Percentiles rank a stretch among this genome's conserved stretches.
phyloP scores from a whole-genome alignment of 1,284 basidiomycete species.

The Omphalotus olearius region DNA sequence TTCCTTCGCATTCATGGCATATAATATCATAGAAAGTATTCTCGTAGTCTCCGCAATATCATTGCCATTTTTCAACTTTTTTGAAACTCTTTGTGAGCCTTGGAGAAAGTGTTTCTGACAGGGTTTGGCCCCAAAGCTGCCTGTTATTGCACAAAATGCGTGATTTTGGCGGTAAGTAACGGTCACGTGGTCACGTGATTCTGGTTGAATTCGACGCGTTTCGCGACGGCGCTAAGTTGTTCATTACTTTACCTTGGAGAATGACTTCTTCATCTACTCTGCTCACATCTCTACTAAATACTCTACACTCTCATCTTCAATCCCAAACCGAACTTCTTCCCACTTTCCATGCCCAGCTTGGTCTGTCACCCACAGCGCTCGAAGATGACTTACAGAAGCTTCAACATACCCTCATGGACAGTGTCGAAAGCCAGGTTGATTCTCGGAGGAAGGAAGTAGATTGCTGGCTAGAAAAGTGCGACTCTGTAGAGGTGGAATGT shows the following conservation, averaged over 20 bases:
- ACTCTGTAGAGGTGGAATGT: conserved; percentile 58
- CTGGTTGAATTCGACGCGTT: no score
- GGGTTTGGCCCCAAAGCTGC: no score
- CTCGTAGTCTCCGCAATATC: no score
- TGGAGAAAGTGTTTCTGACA: no score
- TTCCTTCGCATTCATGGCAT: no score
- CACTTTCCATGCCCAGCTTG: conserved; percentile 67
- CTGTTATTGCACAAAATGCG: no score
- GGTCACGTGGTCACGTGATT: no score
- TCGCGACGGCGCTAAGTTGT: no score
- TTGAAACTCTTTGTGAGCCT: no score
- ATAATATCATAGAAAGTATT: no score
- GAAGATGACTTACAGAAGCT: conserved; percentile 68
- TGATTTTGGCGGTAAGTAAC: no score
- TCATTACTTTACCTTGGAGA: not conserved
- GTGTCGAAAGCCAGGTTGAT: conserved; percentile 68
- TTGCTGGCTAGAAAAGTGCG: conserved; percentile 63
- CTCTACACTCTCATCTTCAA: conserved; percentile 73
- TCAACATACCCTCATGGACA: conserved; percentile 62
- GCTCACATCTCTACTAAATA: conserved; percentile 66
- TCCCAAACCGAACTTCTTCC: conserved; percentile 73
- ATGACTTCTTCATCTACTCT: conserved; percentile 5
- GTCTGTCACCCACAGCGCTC: conserved; percentile 67
- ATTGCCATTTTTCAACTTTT: no score
- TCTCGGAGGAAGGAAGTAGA: conserved; percentile 64